Base-by-base conservation (phyloP, 495 filamentous ascomycete species). In the Neurospora hispaniola region DNA sequence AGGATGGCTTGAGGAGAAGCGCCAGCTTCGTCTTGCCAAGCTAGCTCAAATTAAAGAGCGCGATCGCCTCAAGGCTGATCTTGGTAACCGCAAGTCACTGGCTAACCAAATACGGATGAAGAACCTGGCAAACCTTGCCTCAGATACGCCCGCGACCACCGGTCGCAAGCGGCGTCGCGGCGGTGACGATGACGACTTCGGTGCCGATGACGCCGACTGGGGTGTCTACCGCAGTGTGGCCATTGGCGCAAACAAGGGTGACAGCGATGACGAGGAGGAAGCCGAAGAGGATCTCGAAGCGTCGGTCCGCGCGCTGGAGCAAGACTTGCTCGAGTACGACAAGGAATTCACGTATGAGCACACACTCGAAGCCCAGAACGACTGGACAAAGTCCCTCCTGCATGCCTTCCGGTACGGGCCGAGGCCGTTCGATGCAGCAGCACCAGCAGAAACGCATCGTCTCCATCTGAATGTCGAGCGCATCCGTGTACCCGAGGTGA, bases 21-120 rank as follows among this genome's bases (percentile, higher is more conserved):
- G 93, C 46, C 84, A 87, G n/a, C 90, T 90, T 9, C 91, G 94
- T 46, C 87, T 90, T 74, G 89, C 84, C 41, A 84, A 94, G 14
- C 82, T 99, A 2, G 88, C 92, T 79, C 92, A 87, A 78, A 95
- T 98, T 81, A 97, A 97, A 80, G 96, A 98, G 72, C 90, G 95
- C 40, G 93, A 97, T 73, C 87, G 96, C 31, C 86, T 98, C 71
- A 97, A 96, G 80, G 91, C 92, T 1, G 96, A 99, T 76, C 86
- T 98, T 0, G 93, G 94, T 38, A 97, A 98, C 79, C 92, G 96
- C 74, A 99, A 99, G 80, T 97, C 94, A 1, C 88, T 98, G 12
- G 96, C 96, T 12, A 93, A 89, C 71, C 96, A 98, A 77, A 94
- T 96, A 84, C 92, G 96, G 40, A 99, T 99, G 96, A 98, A 98